A percentile compares a stretch with the other conserved stretches of the same genome.
These are phyloP conservation scores for Malus hybrid DNA, from an alignment of 331 rosid genomes.

Conservation along the genomic window DNA sequence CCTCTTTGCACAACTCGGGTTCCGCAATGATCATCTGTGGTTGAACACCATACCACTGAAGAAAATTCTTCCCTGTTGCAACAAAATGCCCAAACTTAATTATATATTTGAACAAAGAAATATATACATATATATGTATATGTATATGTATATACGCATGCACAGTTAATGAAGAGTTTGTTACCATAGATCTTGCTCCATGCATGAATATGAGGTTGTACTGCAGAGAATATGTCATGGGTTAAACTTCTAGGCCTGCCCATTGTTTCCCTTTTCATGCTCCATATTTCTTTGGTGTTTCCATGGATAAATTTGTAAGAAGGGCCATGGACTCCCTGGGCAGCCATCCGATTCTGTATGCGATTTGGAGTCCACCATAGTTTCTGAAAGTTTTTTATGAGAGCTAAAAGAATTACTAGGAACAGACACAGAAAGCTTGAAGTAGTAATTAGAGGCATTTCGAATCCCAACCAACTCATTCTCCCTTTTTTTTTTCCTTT, in stretches of 20 bases:
- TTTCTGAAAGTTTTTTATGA: not conserved
- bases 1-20: not conserved
- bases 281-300: constrained; percentile 12
- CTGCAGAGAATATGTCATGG: constrained; percentile 7
- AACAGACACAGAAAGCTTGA: not conserved
- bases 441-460: too few relatives aligned
- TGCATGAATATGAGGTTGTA: constrained; percentile 18
- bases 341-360: constrained; percentile 11
- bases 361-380: constrained; percentile 23
- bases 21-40: not conserved
- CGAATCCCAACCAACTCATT: too few relatives aligned
- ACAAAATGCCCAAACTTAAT: too few relatives aligned
- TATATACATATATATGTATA: too few relatives aligned
- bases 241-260: constrained; percentile 4
- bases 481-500: too few relatives aligned
- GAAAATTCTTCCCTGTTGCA: not conserved
- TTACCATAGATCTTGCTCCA: constrained; percentile 12
- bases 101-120: too few relatives aligned
- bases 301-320: constrained; percentile 25
- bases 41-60: not conserved
- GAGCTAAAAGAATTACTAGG: not conserved
- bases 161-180: too few relatives aligned
- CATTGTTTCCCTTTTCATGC: constrained; percentile 23
- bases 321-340: constrained; percentile 31
- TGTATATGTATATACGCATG: too few relatives aligned